Evolutionary conservation across 805 yeast genomes (phyloP).

Genomic region (Barnettozyma siamensis): DNA sequence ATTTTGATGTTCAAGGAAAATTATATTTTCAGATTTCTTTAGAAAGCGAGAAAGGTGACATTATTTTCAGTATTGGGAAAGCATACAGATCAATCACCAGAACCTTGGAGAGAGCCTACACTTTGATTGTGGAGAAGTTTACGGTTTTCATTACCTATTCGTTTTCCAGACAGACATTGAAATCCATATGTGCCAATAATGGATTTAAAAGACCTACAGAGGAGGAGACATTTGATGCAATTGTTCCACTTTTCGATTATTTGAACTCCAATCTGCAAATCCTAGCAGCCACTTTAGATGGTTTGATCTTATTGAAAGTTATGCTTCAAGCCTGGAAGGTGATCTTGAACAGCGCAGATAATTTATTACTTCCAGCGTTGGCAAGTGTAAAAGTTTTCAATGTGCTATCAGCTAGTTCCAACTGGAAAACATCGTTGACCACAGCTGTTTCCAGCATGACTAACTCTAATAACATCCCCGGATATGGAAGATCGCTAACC

Average conservation of each 20-base stretch:
- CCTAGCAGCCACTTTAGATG: conserved; percentile 53
- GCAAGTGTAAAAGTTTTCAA: conserved; percentile 34
- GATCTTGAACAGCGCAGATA: conserved; percentile 63
- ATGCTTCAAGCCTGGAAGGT: conserved; percentile 81
- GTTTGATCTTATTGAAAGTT: conserved; percentile 50
- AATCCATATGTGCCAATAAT: conserved; percentile 45
- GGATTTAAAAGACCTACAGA: conserved; percentile 40
- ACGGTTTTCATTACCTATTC: conserved; percentile 54
- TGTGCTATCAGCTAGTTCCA: conserved; percentile 26
- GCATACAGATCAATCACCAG: conserved; percentile 62
- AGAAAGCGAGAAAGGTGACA: conserved; percentile 77
- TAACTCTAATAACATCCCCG: conserved; percentile 30
- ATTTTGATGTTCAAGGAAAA: conserved; percentile 61
- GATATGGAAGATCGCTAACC: conserved; percentile 51
- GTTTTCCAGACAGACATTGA: conserved; percentile 53
- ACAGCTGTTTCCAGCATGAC: conserved; percentile 48
- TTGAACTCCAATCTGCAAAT: conserved; percentile 62
- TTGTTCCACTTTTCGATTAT: conserved; percentile 70
- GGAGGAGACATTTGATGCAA: conserved; percentile 53
- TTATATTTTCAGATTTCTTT: conserved; percentile 62
- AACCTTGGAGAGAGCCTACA: conserved; percentile 60
- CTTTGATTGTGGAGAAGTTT: conserved; percentile 68
- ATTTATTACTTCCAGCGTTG: conserved; percentile 66
- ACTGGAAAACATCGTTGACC: conserved; percentile 37
- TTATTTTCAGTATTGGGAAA: conserved; percentile 73